Evolutionary conservation across 108 stramenopile species (phyloP), one percentile per base, ranked within the genome.

Genomic region (Nannochloropsis gaditana): DNA sequence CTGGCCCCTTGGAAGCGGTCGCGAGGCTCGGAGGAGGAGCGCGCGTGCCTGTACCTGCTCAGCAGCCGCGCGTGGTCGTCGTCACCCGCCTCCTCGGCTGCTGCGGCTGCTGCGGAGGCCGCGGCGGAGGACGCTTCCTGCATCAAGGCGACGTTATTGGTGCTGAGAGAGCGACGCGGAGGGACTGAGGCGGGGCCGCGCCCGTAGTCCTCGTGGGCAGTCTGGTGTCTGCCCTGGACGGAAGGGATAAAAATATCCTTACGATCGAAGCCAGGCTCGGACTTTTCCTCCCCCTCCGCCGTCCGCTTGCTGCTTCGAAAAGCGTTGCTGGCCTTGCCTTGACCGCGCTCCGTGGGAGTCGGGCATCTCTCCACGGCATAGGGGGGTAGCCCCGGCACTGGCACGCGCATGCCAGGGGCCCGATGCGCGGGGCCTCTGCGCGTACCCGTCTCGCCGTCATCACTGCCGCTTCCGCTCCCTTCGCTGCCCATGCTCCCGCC

Each of bases 401-500:
- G 19, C 0, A 73, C 31, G 31, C 31, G 31, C 31, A 31, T 31
- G 31, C 31, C 31, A 31, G 31, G 31, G 31, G 31, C 31, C 31
- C 31, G 31, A 31, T 31, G 31, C 31, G 31, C 31, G 31, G 31
- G 31, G 31, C 31, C 31, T 31, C 31, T 31, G 31, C 31, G 31
- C 31, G 31, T 31, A 31, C 31, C 59, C 59, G 15, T 2, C 5
- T n/a, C 59, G 59, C 59, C 59, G n/a, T 73, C 59, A 73, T 73
- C 59, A n/a, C 59, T 73, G 15, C 59, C 59, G 6, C 59, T 73
- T n/a, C 59, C 59, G n/a, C 59, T 73, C 4, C 59, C 59, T n/a
- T 73, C 59, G 59, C 59, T 73, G 59, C 59, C 59, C 59, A n/a
- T 73, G 59, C 59, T 73, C 5, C 59, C 59, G 15, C 59, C 59